Evolutionary conservation across 2,329 filamentous ascomycete genomes (phyloP).

Genomic region (Venturia pyrina): DNA sequence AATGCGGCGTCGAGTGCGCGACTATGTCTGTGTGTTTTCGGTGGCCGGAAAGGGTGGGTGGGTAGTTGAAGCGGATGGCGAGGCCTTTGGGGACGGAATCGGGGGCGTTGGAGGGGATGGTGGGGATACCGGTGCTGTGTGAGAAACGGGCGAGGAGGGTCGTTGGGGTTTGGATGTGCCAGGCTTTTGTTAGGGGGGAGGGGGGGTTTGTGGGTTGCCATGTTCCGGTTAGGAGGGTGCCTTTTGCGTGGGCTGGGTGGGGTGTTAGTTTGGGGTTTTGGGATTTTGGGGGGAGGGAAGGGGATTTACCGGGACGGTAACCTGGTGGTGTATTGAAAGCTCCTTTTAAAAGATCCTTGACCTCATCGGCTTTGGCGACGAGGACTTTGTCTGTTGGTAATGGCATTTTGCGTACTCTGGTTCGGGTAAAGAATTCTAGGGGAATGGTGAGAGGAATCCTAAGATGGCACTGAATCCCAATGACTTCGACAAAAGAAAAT

Average conservation of each 20-base stretch:
- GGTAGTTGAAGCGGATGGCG: conserved; percentile 39
- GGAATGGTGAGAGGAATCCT: no score
- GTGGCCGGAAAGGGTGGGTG: conserved; percentile 21
- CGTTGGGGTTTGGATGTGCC: conserved; percentile 36
- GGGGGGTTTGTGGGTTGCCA: conserved; percentile 41
- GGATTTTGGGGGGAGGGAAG: no score
- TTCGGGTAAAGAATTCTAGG: no score
- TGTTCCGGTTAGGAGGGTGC: conserved; percentile 40
- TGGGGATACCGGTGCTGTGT: conserved; percentile 40
- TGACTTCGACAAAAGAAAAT: no score
- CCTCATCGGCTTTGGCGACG: conserved; percentile 21
- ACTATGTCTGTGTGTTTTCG: conserved; percentile 48
- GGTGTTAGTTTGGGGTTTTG: conserved; percentile 8
- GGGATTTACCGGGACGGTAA: conserved; percentile 23
- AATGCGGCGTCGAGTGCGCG: conserved; percentile 41
- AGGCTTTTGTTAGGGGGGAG: conserved; percentile 34
- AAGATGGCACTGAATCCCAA: no score
- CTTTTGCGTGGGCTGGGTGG: conserved; percentile 43
- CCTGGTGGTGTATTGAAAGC: conserved; percentile 19
- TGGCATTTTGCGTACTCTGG: no score
- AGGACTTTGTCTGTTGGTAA: conserved; percentile 20
- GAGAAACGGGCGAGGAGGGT: conserved; percentile 43
- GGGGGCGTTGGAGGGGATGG: conserved; percentile 39
- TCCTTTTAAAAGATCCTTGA: conserved; percentile 20
- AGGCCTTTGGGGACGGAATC: conserved; percentile 41